Evolutionary conservation across 2,329 filamentous ascomycete genomes (phyloP), one percentile per base, ranked within the genome.

Genomic region (Celoporthe dispersa): DNA sequence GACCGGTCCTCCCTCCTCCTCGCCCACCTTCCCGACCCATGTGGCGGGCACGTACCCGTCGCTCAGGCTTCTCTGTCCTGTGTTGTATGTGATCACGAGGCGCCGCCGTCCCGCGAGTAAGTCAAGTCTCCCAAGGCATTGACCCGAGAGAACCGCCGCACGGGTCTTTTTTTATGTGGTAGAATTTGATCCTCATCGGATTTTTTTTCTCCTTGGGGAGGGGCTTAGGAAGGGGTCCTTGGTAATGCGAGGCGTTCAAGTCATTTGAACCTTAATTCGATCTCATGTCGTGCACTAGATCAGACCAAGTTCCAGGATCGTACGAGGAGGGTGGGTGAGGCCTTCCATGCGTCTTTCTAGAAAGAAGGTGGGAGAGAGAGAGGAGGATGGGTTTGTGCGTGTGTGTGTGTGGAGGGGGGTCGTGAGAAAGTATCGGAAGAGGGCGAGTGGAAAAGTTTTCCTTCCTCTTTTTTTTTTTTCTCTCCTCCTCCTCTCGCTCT

Each of bases 231-330:
- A n/a, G n/a, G 39, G 39, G 19, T 6, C 19, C 22, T 48, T 48
- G 19, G 16, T n/a, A 22, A n/a, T 48, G 44, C 19, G 6, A 48
- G 19, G 44, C 19, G 19, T 22, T 57, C 63, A 68, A 66, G 69
- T 71, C 69, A 71, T 71, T 65, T 59, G 60, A 71, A 71, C 67
- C 67, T 69, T 71, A 71, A 51, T 41, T 48, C 51, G 25, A 66
- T 37, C 62, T 66, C 63, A 31, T 28, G 66, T 63, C 48, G 57
- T 28, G 63, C 44, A 41, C 16, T 31, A 53, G 51, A 41, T 48
- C 31, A n/a, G 66, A 44, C 64, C 57, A 53, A 44, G 44, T 61
- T n/a, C 53, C 53, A 28, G 31, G 61, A 61, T 65, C 59, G 25
- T 41, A 37, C 39, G 37, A 22, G 19, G n/a, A 39, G 28, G 25